Evolutionary conservation across 192 early-diverging fungal genomes (phyloP), one percentile per base, ranked within the genome.

Genomic region (Coemansia sp.): DNA sequence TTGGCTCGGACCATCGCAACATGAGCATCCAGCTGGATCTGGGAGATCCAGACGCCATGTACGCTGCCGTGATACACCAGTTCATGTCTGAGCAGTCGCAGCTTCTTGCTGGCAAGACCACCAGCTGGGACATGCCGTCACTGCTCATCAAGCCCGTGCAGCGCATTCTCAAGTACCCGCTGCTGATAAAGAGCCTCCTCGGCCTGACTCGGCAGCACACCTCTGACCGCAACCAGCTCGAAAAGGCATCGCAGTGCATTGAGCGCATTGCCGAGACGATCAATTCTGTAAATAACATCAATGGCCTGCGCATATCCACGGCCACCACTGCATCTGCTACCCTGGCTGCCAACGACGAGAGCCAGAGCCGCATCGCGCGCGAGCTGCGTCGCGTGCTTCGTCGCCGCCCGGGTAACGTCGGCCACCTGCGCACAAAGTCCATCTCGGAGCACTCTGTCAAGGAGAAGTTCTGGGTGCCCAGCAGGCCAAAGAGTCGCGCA

Each of bases 61-160:
- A 73, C 42, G 43, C 64, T 1, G 51, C 60, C 1, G 59, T 39
- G 9, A 40, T 67, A n/a, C 49, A 68, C 31, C 66, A 70, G 60
- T 79, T 73, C 20, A 64, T 70, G 57, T 53, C 53, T 2, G 51
- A 73, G 46, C 76, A 83, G 60, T 63, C 71, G 40, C 75, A 71
- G 56, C 53, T 65, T 32, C 74, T 81, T 19, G 65, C 64, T 39
- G 81, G 81, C n/a, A 86, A 79, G 65, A 96, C 96, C 2, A 87
- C 85, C 27, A 92, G 92, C 59, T 98, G 96, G 96, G 96, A 98
- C 77, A 81, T 98, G 64, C 85, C 90, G 0, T 91, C 89, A 64
- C 77, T 98, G 68, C 79, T 98, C 6, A 94, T 98, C 76, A 98
- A 98, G 69, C 96, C 96, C 14, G 95, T 98, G 8, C 96, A 98